phyloP scores from a whole-genome alignment of 306 rosid genomes.

The Leucaena leucocephala region DNA sequence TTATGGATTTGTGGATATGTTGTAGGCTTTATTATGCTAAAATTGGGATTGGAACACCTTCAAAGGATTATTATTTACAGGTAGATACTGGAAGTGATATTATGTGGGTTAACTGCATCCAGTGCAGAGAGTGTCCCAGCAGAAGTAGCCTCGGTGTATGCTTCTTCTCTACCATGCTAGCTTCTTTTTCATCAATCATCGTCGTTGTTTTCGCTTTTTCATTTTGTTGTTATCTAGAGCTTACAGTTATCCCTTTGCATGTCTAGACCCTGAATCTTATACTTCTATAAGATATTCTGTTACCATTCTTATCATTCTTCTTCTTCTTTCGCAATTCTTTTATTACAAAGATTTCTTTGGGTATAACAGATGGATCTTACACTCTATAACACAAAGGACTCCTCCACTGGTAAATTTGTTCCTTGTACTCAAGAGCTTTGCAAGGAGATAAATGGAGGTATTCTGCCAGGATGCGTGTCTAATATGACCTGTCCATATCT shows the following conservation, averaged over 20 bases:
- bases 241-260: slow-evolving; percentile 19
- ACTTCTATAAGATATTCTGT: slow-evolving; percentile 7
- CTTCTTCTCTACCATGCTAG: slow-evolving; percentile 16
- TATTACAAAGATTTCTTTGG: slow-evolving; percentile 20
- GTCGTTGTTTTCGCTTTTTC: not conserved
- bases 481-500: slow-evolving; percentile 84
- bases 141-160: slow-evolving; percentile 92
- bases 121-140: slow-evolving; percentile 83
- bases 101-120: slow-evolving; percentile 96
- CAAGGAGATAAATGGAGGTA: slow-evolving; percentile 79
- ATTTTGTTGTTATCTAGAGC: not conserved
- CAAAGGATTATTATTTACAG: slow-evolving; percentile 84
- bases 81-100: slow-evolving; percentile 98
- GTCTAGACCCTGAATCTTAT: slow-evolving; percentile 15
- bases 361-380: slow-evolving; percentile 73
- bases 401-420: slow-evolving; percentile 70
- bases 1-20: slow-evolving; percentile 21
- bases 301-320: slow-evolving; percentile 20
- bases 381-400: slow-evolving; percentile 68
- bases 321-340: not conserved
- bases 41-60: slow-evolving; percentile 96
- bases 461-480: slow-evolving; percentile 62
- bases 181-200: not conserved
- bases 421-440: slow-evolving; percentile 78
- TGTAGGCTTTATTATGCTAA: slow-evolving; percentile 92